Conservation (phyloP, 2,329 filamentous ascomycete genomes). For the Drechslerella coelobrocha region DNA sequence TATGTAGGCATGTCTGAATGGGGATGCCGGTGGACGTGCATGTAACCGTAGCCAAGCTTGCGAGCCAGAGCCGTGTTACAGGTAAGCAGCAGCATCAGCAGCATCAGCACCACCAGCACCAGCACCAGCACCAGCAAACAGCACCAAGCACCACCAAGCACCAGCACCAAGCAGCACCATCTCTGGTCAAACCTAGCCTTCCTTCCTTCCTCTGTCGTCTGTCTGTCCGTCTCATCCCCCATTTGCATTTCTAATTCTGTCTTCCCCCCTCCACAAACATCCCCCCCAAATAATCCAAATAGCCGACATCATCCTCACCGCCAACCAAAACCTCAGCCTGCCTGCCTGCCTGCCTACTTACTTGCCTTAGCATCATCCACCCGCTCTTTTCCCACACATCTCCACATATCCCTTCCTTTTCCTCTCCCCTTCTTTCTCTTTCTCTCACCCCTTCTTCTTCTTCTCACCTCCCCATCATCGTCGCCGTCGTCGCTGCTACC, state of each 20-base stretch:
- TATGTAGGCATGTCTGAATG: background rate
- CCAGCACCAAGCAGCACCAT: background rate
- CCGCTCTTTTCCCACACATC: background rate
- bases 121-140: background rate
- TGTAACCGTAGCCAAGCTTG: too few species aligned
- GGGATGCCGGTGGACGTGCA: too few species aligned
- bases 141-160: too few species aligned
- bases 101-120: too few species aligned
- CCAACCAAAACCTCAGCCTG: background rate
- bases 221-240: slow-evolving; percentile 2
- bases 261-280: background rate
- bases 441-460: background rate
- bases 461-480: background rate
- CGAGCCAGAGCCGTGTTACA: too few species aligned
- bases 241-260: too few species aligned
- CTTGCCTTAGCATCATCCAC: background rate
- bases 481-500: too few species aligned
- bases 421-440: background rate
- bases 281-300: background rate
- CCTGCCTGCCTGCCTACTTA: background rate
- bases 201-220: too few species aligned
- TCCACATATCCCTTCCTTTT: background rate
- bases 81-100: too few species aligned
- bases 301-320: too few species aligned
- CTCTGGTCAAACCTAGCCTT: background rate